Evolutionary conservation across 805 yeast genomes (phyloP).

Genomic region (Pichia manshurica): DNA sequence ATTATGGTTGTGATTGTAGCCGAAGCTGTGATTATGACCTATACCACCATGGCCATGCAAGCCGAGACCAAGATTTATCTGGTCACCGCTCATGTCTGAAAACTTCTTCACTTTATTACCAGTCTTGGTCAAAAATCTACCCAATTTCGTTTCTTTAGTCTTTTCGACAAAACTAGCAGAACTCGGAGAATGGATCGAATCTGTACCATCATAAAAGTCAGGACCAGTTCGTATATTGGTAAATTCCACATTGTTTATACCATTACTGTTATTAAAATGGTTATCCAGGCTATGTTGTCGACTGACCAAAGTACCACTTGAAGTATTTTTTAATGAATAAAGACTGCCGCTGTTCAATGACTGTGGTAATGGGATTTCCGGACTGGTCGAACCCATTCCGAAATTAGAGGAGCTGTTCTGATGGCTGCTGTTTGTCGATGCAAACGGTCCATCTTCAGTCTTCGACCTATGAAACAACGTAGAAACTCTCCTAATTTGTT

Average conservation of each 20-base stretch:
- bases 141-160: slow-evolving; percentile 6
- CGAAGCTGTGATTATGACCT: no score
- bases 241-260: slow-evolving; percentile 29
- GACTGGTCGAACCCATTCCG: neutral
- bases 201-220: neutral
- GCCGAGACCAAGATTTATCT: slow-evolving; percentile 6
- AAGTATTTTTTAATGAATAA: slow-evolving; percentile 10
- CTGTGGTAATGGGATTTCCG: slow-evolving; percentile 5
- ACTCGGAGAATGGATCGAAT: slow-evolving; percentile 4
- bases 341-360: slow-evolving; percentile 1
- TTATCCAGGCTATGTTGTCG: neutral
- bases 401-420: neutral
- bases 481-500: slow-evolving; percentile 9
- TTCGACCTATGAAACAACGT: slow-evolving; percentile 9
- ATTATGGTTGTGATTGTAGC: neutral
- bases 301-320: slow-evolving; percentile 20
- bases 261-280: neutral
- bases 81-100: slow-evolving; percentile 8
- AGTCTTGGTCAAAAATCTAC: slow-evolving; percentile 6
- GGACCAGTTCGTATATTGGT: slow-evolving; percentile 24
- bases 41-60: neutral
- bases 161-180: slow-evolving; percentile 6
- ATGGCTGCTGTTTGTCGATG: neutral
- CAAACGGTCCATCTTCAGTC: neutral
- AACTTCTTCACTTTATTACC: slow-evolving; percentile 10